Evolutionary conservation across 208 protist species (phyloP).

Genomic region (Wallacemonas rigidus): DNA sequence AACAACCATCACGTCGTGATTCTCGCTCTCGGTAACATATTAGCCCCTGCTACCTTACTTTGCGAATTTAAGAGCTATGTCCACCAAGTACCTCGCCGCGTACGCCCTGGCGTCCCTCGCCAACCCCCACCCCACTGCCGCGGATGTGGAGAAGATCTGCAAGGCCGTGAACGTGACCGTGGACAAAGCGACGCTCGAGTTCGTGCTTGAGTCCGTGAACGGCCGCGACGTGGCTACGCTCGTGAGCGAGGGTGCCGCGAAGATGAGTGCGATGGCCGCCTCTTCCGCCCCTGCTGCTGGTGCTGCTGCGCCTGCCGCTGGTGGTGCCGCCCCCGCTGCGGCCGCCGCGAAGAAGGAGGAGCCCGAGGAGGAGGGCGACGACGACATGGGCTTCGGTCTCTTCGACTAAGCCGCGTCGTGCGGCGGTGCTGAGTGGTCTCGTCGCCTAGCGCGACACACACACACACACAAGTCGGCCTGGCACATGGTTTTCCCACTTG

Average conservation of each 20-base stretch:
- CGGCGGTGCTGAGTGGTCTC: not conserved
- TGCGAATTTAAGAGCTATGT: slow-evolving; percentile 37
- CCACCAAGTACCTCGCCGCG: slow-evolving; percentile 92
- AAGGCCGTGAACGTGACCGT: slow-evolving; percentile 70
- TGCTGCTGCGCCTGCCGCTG: slow-evolving; percentile 36
- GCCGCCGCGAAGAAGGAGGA: slow-evolving; percentile 61
- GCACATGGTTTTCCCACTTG: not conserved
- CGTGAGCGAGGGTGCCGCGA: slow-evolving; percentile 73
- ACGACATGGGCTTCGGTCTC: slow-evolving; percentile 91
- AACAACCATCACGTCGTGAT: too few species aligned
- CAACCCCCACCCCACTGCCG: slow-evolving; percentile 71
- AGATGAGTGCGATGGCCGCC: slow-evolving; percentile 73
- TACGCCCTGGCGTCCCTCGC: slow-evolving; percentile 88
- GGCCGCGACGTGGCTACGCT: slow-evolving; percentile 79
- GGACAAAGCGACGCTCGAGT: slow-evolving; percentile 76
- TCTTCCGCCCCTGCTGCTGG: slow-evolving; percentile 38
- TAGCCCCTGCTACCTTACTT: not conserved
- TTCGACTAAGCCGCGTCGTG: slow-evolving; percentile 65
- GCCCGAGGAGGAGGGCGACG: slow-evolving; percentile 85
- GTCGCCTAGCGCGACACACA: not conserved
- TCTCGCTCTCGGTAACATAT: too few species aligned
- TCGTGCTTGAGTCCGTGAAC: slow-evolving; percentile 77
- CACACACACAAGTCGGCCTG: not conserved
- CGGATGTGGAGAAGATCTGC: slow-evolving; percentile 88
- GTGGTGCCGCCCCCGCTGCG: slow-evolving; percentile 36